Evolutionary conservation across 352 stramenopile genomes (phyloP).

Genomic region (Blastocystis sp.): DNA sequence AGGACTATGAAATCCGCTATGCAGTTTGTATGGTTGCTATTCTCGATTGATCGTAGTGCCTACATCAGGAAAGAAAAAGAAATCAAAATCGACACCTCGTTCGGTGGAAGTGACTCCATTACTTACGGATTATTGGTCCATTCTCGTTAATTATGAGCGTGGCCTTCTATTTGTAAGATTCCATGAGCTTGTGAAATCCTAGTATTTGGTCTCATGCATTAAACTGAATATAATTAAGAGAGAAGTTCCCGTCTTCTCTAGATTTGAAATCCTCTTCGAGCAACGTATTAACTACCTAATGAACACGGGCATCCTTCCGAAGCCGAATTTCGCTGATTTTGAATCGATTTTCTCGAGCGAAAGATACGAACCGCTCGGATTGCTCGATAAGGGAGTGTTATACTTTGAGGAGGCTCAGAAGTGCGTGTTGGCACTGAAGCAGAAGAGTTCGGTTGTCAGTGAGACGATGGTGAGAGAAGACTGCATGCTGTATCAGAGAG

Average conservation of each 20-base stretch:
- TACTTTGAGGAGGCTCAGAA: background rate
- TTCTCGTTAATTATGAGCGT: constrained; percentile 14
- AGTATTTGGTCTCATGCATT: background rate
- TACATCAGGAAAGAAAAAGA: background rate
- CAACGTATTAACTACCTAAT: background rate
- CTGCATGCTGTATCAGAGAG: background rate
- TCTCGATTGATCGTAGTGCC: background rate
- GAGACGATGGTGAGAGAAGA: background rate
- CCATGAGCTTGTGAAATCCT: background rate
- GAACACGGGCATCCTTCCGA: background rate
- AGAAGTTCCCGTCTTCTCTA: background rate
- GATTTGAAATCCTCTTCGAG: constrained; percentile 10
- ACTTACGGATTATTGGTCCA: background rate
- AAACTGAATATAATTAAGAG: background rate
- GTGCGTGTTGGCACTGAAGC: background rate
- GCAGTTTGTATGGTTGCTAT: background rate
- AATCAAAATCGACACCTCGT: background rate
- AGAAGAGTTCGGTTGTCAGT: background rate
- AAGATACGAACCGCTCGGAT: background rate
- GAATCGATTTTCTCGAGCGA: background rate
- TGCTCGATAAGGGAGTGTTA: background rate
- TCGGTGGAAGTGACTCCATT: background rate
- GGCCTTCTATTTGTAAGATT: constrained; percentile 15
- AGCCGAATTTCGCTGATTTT: background rate
- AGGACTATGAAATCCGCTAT: background rate